Base-by-base conservation (phyloP, 2,329 filamentous ascomycete genomes). In the Akanthomyces uredinophilus region DNA sequence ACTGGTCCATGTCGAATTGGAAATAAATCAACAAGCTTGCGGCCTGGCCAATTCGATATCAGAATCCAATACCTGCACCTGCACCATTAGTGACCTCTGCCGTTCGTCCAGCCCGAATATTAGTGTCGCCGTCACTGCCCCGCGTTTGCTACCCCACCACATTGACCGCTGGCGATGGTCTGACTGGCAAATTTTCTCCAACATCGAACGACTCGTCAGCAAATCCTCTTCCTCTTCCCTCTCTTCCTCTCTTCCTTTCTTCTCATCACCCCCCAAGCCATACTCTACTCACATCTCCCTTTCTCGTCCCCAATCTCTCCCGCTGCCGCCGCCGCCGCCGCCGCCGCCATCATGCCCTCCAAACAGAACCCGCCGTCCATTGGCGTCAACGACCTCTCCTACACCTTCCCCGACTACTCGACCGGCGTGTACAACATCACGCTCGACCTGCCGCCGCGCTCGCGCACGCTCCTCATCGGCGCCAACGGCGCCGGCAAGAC, bases 401-500 rank as follows among this genome's bases (percentile, higher is more conserved):
- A 98, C 82, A 87, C 84, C 50, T 99, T 98, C 77, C 90, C 89
- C 18, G 91, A 96, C 80, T 88, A 90, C 72, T 87, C 88, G 50
- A 85, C 83, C n/a, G 95, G 94, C 62, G 81, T 99, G 37, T 78
- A 82, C 56, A 77, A 92, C 74, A 84, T 99, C 69, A 81, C 78
- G 29, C 83, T 99, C 60, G 80, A 87, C 64, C 85, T 98, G 27
- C 94, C 95, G 3, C 81, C 91, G 0, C 87, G 89, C 62, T 95
- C 91, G 64, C 89, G 95, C 65, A 96, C 94, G 1, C 85, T 98
- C 16, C 83, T 98, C 46, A 96, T 98, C 71, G 95, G 95, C 70
- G 94, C 95, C 73, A 99, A 99, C 75, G 95, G 95, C 66, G 94
- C 95, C 22, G 95, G 95, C 67, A 99, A 99, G 79, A 98, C 95